Base-by-base conservation (phyloP, 225 moss, liverwort and hornwort genomes). In the Pseudisothecium myosuroides region DNA sequence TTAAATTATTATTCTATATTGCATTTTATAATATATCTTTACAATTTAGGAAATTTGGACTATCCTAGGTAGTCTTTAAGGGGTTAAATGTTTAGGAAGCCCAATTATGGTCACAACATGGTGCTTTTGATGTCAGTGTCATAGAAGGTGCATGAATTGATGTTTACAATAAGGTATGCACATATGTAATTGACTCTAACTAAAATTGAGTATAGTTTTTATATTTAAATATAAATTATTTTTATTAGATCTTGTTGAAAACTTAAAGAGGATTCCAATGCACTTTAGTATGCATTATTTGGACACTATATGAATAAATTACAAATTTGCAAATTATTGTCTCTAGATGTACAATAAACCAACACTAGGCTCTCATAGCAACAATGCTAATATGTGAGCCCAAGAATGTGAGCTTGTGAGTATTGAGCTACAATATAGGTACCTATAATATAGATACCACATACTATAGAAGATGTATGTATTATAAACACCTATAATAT, bases 81-180 rank as follows among this genome's bases (percentile, higher is more conserved):
- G 64, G 64, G 2, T 5, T 34, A 32, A 34, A 65, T 65, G 17
- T 65, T 1, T 9, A 0, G 1, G 0, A 1, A 34, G 9, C 10
- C 18, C 9, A 34, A 24, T 69, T 39, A 24, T 69, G 14, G 24
- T 71, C 0, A 2, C 29, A 73, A 29, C 4, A 73, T 45, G 28
- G 29, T 16, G 1, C 6, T 45, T 45, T 23, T 28, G 16, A 43
- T 72, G 28, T 28, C 45, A 43, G 43, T 73, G 16, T 45, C 10
- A 17, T 28, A 28, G 29, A 73, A 73, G 45, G 73, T 17, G 4
- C 10, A 73, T 73, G 10, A 73, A 28, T 45, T 73, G 10, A 45
- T 73, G 45, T 29, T 28, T 10, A 45, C 0, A 45, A 2, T 73
- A 29, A 28, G 5, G 1, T 45, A 45, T 73, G 6, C 2, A 0